Base-by-base conservation (phyloP, 164 flowering plant genomes). In the Nelumbo lutea region DNA sequence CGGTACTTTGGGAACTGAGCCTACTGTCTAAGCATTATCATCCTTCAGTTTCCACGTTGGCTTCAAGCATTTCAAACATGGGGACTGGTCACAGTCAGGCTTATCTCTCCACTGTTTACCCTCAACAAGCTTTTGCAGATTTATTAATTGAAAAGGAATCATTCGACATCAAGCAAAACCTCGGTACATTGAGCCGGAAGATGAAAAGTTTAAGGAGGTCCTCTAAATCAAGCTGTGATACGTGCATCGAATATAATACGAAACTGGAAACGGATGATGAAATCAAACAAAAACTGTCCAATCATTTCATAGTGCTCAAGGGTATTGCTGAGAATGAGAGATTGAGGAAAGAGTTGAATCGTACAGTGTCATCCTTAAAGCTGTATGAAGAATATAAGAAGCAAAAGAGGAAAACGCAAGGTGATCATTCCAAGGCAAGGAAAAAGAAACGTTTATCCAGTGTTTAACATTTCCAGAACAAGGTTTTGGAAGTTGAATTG, bases 1-100 rank as follows among this genome's bases (percentile, higher is more conserved):
- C 97, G 5, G 97, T 89, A 55, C 93, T 91, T 15, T 89, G 97
- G 95, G 97, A 91, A 65, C 83, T 91, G 48, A 83, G 83, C 73
- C 88, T 91, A 70, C 79, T 89, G 14, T 73, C 75, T 57, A 88
- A 87, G 71, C 93, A 91, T 75, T 91, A 88, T 77, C 89, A 91
- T 76, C 88, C 93, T 4, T 59, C 87, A 50, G 67, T 91, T 59
- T 82, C 89, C 39, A 73, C 83, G 6, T 76, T 85, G 68, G 91
- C 90, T 42, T 81, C 91, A 5, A 74, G 80, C 75, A 86, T 91
- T 62, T 69, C 85, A 51, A 80, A 62, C 73, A 77, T 91, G 82
- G 64, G 61, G 69, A 61, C 73, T 63, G 76, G 77, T 15, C 73
- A 75, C 1, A 90, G 75, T 81, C 97, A 90, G 70, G 84, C 85